These are phyloP conservation scores for Aegilops longissima DNA, from an alignment of 176 grass and related monocot genomes.

Conservation along the genomic window DNA sequence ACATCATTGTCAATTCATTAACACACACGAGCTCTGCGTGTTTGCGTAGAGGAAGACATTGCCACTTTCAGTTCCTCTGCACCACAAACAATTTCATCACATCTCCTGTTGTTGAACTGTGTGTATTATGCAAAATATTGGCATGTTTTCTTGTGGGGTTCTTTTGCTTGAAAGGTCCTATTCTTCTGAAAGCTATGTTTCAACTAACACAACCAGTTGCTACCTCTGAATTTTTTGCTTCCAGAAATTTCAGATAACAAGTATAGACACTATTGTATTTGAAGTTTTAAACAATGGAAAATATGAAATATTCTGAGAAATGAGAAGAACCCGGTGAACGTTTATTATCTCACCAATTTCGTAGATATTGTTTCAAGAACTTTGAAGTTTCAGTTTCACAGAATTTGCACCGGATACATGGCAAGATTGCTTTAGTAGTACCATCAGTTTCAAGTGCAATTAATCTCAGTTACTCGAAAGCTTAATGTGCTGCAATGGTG, in stretches of 20 bases:
- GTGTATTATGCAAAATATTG: not conserved
- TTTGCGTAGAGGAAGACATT: not conserved
- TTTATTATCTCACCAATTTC: not conserved
- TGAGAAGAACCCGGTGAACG: not conserved
- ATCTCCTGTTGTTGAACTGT: not conserved
- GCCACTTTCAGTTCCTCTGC: not conserved
- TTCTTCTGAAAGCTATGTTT: slow-evolving; percentile 6
- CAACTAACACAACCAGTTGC: not conserved
- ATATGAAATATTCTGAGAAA: not conserved
- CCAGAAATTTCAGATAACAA: not conserved
- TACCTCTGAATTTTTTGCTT: not conserved
- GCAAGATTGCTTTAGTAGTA: not conserved
- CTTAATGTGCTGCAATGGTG: not conserved
- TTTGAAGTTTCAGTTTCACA: not conserved
- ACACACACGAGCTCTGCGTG: not conserved
- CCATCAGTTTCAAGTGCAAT: not conserved
- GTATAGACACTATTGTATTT: not conserved
- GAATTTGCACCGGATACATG: not conserved
- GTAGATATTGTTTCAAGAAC: not conserved
- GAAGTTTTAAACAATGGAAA: not conserved
- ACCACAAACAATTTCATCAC: slow-evolving; percentile 12
- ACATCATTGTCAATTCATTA: not conserved
- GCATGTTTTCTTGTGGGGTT: not conserved
- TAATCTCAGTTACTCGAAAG: not conserved
- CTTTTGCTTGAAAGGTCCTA: not conserved